Conservation (phyloP, 2,329 filamentous ascomycete species). For the Arthrinium puccinioides region DNA sequence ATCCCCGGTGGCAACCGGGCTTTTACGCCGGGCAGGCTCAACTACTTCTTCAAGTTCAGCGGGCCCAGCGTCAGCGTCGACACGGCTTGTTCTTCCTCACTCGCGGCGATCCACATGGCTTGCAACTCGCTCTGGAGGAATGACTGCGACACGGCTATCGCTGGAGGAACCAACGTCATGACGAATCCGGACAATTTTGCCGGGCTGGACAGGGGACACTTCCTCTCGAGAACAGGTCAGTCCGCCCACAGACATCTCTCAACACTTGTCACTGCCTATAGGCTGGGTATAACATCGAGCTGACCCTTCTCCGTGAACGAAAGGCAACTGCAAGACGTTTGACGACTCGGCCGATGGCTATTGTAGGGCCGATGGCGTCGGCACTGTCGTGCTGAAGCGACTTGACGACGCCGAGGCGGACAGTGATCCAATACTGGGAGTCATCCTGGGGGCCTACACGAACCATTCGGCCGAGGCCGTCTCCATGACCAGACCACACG, state of each 20-base stretch:
- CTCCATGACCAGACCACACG: background rate
- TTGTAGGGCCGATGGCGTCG: conserved; percentile 43
- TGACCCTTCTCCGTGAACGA: no score
- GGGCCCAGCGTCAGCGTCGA: conserved; percentile 67
- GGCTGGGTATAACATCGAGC: no score
- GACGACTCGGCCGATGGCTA: conserved; percentile 46
- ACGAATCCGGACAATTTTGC: conserved; percentile 60
- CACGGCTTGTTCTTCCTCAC: conserved; percentile 70
- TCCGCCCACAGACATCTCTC: no score
- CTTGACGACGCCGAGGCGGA: conserved; percentile 43
- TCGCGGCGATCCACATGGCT: conserved; percentile 63
- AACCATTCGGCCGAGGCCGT: no score
- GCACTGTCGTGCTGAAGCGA: conserved; percentile 40
- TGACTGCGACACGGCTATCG: conserved; percentile 58
- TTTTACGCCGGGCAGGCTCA: conserved; percentile 51
- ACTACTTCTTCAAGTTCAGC: conserved; percentile 71
- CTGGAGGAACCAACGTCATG: conserved; percentile 57
- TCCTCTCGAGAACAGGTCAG: conserved; percentile 43
- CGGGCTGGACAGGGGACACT: conserved; percentile 56
- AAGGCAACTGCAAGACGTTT: conserved; percentile 40
- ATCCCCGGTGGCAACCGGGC: conserved; percentile 35
- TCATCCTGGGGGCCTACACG: conserved; percentile 27
- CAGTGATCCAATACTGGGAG: conserved; percentile 39
- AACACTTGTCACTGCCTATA: no score
- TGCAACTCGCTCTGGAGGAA: conserved; percentile 46